Evolutionary conservation across 805 yeast genomes (phyloP), one percentile per base, ranked within the genome.

Genomic region (Zygosaccharomyces lentus): DNA sequence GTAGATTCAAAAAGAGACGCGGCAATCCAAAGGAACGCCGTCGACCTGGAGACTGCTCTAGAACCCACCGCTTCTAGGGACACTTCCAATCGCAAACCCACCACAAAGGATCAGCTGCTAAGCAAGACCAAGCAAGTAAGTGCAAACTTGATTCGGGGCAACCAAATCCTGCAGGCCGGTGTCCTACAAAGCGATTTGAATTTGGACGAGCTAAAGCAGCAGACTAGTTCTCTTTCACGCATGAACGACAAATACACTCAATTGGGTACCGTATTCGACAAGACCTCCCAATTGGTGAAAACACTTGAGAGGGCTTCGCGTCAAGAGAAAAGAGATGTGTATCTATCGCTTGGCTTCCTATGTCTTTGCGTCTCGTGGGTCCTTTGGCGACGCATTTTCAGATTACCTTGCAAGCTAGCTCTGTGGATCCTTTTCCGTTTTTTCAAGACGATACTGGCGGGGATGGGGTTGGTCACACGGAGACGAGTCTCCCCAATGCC

Each of bases 151-250:
- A 51, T 62, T 10, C 60, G 61, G 38, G 55, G 66, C 9, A 65
- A 64, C 41, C 65, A 64, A 41, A 50, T 64, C 9, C 32, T 66
- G 41, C 66, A 63, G 45, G 53, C 64, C 2, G 56, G 67, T 12
- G 59, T 66, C 9, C 37, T 66, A 29, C 70, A 65, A 42, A 64
- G 67, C 43, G 66, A 62, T 29, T 46, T 66, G 27, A 65, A 66
- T 45, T 37, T 66, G 13, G 66, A 63, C 42, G 69, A 66, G 42
- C 46, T 66, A 13, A 53, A 50, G 40, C 59, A 55, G 24, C 70
- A 66, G 36, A 63, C 69, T 2, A 43, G 45, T n/a, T 53, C 62
- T 6, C 43, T 66, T 21, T 46, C 56, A 3, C 53, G 50, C 15
- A 50, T 64, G 39, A 62, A 62, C 24, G 66, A 64, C 24, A 65